phyloP scores from a whole-genome alignment of 1,284 basidiomycete genomes.

The Cutaneotrichosporon arboriforme region DNA sequence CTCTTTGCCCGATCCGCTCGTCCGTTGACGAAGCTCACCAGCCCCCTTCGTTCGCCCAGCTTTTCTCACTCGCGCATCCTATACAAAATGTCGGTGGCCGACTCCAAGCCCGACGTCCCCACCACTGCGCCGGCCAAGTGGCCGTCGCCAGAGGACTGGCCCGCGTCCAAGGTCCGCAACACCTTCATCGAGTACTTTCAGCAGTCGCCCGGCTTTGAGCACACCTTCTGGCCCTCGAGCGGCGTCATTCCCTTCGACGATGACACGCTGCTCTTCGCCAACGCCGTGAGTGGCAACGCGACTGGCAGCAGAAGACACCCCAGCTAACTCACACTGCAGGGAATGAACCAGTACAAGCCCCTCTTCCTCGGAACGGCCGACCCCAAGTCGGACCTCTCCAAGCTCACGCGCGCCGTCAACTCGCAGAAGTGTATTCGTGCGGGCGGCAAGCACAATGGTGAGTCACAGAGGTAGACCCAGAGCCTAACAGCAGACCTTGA shows the following conservation, averaged over 20 bases:
- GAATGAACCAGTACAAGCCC: conserved; percentile 97
- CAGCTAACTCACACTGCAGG: conserved; percentile 44
- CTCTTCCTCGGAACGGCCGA: conserved; percentile 96
- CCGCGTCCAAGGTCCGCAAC: conserved; percentile 63
- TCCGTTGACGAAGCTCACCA: conserved; percentile 4
- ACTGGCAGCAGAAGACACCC: neutral
- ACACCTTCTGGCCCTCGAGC: conserved; percentile 89
- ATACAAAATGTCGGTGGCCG: conserved; percentile 29
- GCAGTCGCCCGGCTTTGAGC: conserved; percentile 57
- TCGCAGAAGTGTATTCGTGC: conserved; percentile 97
- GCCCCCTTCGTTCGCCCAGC: neutral
- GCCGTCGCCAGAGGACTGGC: conserved; percentile 55
- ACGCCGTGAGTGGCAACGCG: conserved; percentile 60
- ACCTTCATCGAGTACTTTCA: conserved; percentile 75
- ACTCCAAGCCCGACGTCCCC: conserved; percentile 33
- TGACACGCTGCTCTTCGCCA: conserved; percentile 93
- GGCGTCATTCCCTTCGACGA: conserved; percentile 95
- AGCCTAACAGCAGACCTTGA: conserved; percentile 66
- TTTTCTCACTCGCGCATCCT: conserved; percentile 1
- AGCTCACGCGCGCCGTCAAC: conserved; percentile 89
- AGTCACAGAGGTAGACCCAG: conserved; percentile 16
- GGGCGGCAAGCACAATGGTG: conserved; percentile 96
- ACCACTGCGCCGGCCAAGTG: conserved; percentile 39
- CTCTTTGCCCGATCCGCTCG: conserved; percentile 17
- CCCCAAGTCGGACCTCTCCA: conserved; percentile 78